These are phyloP conservation scores for Phylloporus scabripes DNA, from an alignment of 768 basidiomycete species.

Conservation along the genomic window DNA sequence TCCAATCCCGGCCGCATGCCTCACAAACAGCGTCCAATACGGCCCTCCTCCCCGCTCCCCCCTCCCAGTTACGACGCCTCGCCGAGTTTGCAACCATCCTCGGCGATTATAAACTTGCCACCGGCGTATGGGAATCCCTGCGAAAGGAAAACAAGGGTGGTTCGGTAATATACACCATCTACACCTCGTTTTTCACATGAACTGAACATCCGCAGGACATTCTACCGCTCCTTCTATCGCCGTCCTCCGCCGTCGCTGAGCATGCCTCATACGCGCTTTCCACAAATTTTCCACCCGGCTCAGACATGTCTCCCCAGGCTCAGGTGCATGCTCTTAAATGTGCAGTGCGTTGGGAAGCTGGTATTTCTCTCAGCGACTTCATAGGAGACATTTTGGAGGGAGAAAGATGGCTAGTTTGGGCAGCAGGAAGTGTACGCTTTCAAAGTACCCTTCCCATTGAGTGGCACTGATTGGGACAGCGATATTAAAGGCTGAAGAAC, in stretches of 20 bases:
- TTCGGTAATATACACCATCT: slow-evolving; percentile 45
- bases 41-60: slow-evolving; percentile 32
- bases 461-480: slow-evolving; percentile 26
- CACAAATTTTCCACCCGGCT: slow-evolving; percentile 36
- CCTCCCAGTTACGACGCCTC: slow-evolving; percentile 75
- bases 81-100: slow-evolving; percentile 94
- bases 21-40: slow-evolving; percentile 24
- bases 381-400: slow-evolving; percentile 55
- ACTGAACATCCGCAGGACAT: slow-evolving; percentile 57
- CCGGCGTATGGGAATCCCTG: slow-evolving; percentile 77
- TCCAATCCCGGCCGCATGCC: slow-evolving; percentile 35
- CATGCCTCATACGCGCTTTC: slow-evolving; percentile 61
- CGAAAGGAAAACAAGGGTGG: slow-evolving; percentile 86
- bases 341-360: slow-evolving; percentile 75
- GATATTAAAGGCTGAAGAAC: slow-evolving; percentile 67
- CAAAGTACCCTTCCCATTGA: slow-evolving; percentile 1
- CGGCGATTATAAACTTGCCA: slow-evolving; percentile 84
- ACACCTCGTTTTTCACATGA: background rate
- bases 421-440: slow-evolving; percentile 67
- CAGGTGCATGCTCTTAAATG: slow-evolving; percentile 64
- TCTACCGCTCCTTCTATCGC: slow-evolving; percentile 63
- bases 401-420: slow-evolving; percentile 83
- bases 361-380: slow-evolving; percentile 56
- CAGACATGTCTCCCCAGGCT: slow-evolving; percentile 53
- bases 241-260: slow-evolving; percentile 54